phyloP scores from a whole-genome alignment of 2,329 filamentous ascomycete genomes.

The Microsporum canis region DNA sequence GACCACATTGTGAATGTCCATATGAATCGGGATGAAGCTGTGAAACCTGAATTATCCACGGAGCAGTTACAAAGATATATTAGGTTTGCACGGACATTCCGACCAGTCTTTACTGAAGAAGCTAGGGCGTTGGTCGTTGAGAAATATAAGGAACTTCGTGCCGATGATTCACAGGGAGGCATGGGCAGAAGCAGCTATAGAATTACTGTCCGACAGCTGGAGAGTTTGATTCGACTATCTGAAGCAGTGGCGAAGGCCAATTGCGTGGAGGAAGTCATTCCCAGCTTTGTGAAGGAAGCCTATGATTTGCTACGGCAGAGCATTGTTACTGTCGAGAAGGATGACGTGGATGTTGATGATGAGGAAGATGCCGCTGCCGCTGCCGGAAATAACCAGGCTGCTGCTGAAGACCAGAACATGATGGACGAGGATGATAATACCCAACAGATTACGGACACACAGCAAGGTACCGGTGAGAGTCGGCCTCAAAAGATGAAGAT shows the following conservation, averaged over 20 bases:
- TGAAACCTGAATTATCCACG: constrained; percentile 87
- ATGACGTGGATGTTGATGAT: constrained; percentile 89
- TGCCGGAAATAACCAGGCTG: constrained; percentile 15
- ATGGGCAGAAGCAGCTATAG: constrained; percentile 91
- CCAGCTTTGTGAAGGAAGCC: constrained; percentile 79
- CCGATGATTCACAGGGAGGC: constrained; percentile 87
- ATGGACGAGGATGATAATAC: constrained; percentile 42
- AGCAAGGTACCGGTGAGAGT: constrained; percentile 28
- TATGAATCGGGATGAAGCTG: constrained; percentile 80
- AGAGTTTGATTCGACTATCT: constrained; percentile 87
- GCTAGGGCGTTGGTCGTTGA: constrained; percentile 76
- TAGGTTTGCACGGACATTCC: constrained; percentile 88
- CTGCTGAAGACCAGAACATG: constrained; percentile 24
- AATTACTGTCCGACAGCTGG: constrained; percentile 91
- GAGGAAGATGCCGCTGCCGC: constrained; percentile 47
- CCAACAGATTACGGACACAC: constrained; percentile 40
- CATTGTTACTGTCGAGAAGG: constrained; percentile 96
- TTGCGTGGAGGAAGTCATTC: constrained; percentile 79
- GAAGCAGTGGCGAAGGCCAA: constrained; percentile 99
- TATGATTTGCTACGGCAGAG: constrained; percentile 84
- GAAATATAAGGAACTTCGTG: constrained; percentile 89
- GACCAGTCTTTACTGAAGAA: constrained; percentile 79
- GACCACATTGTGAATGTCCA: constrained; percentile 92
- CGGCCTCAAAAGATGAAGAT: constrained; percentile 63
- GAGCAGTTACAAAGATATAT: constrained; percentile 96